These are phyloP conservation scores for Thoreauomyces humboldtii DNA, from an alignment of 192 early-diverging fungal species.

Conservation along the genomic window DNA sequence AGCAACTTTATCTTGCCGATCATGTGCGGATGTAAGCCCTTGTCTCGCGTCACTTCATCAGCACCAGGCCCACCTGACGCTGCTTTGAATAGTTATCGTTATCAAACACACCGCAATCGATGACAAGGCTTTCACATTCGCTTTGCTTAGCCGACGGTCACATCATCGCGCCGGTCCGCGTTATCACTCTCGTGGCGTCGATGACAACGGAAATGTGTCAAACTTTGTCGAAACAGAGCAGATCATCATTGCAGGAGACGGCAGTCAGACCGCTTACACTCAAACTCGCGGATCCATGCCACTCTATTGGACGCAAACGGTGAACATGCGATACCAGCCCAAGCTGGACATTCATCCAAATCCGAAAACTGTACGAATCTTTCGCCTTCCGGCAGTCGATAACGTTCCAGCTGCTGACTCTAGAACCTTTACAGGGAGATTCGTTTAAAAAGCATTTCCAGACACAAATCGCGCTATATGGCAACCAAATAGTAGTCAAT, in stretches of 20 bases:
- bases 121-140: conserved; percentile 73
- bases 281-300: conserved; percentile 96
- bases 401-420: too few species aligned
- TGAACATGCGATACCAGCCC: conserved; percentile 90
- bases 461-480: conserved; percentile 69
- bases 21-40: conserved; percentile 79
- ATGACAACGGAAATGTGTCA: conserved; percentile 87
- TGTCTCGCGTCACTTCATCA: neutral
- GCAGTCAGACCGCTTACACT: conserved; percentile 72
- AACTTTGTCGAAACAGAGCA: conserved; percentile 99
- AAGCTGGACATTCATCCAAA: conserved; percentile 72
- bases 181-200: conserved; percentile 91
- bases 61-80: neutral
- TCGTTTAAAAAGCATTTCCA: conserved; percentile 73
- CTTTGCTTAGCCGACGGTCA: conserved; percentile 78
- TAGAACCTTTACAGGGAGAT: conserved; percentile 46
- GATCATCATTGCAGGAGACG: conserved; percentile 66
- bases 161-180: conserved; percentile 75
- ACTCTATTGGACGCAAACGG: conserved; percentile 88
- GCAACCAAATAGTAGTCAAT: conserved; percentile 84
- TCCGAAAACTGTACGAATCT: conserved; percentile 57
- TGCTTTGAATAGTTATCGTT: conserved; percentile 51
- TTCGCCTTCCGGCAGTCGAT: neutral
- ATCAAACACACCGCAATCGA: conserved; percentile 60
- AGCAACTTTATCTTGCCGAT: conserved; percentile 85